Percentiles rank a stretch among this genome's conserved stretches.
These are phyloP conservation scores for Neonectria hederae DNA, from an alignment of 2,329 filamentous ascomycete genomes.

Conservation along the genomic window DNA sequence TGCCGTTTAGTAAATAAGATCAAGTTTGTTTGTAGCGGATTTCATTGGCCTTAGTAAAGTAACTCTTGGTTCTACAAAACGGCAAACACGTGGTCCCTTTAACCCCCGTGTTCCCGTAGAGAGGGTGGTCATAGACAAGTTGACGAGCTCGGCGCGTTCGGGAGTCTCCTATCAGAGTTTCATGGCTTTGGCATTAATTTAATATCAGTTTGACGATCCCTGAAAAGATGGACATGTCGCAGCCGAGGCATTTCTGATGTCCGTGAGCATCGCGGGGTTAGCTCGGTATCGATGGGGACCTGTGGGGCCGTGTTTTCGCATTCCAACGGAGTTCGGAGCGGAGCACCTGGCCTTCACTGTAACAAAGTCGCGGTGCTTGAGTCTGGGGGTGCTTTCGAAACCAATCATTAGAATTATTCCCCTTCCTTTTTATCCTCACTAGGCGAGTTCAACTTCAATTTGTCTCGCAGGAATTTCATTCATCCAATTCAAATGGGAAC, in stretches of 20 bases:
- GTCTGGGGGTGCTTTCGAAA: not conserved
- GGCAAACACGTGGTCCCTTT: not conserved
- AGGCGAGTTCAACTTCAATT: not conserved
- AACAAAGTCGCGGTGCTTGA: not conserved
- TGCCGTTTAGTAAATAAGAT: too few species aligned
- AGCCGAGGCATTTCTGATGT: not conserved
- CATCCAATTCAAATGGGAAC: too few species aligned
- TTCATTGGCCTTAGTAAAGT: not conserved
- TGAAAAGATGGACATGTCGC: not conserved
- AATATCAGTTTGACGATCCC: not conserved
- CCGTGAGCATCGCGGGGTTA: slow-evolving; percentile 1
- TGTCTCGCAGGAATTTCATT: too few species aligned
- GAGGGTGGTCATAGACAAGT: not conserved
- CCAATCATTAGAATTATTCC: not conserved
- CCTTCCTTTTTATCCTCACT: not conserved
- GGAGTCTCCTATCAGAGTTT: not conserved
- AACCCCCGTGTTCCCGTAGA: not conserved
- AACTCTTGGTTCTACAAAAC: not conserved
- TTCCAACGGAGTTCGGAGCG: not conserved
- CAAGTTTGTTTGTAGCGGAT: not conserved
- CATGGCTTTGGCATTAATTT: not conserved
- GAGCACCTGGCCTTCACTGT: not conserved
- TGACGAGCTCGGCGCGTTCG: not conserved
- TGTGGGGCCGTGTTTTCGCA: not conserved
- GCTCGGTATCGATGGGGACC: slow-evolving; percentile 14